These are phyloP conservation scores for Stentor coeruleus DNA, from an alignment of 73 alveolate genomes.

Conservation along the genomic window DNA sequence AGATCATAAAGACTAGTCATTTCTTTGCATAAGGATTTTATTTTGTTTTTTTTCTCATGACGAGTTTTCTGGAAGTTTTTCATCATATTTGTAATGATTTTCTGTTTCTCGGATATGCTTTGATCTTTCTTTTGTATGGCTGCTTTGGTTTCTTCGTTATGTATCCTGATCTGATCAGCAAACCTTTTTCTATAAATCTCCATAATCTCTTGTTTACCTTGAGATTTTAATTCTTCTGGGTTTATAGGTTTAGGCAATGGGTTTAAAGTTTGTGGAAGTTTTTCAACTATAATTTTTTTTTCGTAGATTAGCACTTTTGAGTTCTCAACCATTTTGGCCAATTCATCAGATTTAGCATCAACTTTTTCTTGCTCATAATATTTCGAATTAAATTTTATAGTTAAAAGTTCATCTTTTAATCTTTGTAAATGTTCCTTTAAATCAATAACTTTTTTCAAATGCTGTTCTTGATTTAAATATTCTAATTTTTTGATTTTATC, in stretches of 20 bases:
- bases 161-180: constrained; percentile 28
- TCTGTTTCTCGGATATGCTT: constrained; percentile 19
- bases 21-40: constrained; percentile 27
- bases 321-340: constrained; percentile 33
- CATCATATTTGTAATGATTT: constrained; percentile 21
- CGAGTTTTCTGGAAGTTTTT: constrained; percentile 30
- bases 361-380: constrained; percentile 23
- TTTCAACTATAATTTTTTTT: constrained; percentile 28
- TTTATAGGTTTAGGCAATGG: neutral
- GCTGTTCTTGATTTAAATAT: constrained; percentile 23
- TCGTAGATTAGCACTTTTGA: constrained; percentile 36
- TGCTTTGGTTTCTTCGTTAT: neutral
- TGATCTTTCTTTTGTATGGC: constrained; percentile 29
- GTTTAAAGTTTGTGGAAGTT: constrained; percentile 28
- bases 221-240: constrained; percentile 30
- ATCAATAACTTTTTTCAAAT: constrained; percentile 6
- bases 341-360: constrained; percentile 30
- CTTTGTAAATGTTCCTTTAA: constrained; percentile 17
- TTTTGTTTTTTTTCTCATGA: constrained; percentile 32
- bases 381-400: neutral
- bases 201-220: constrained; percentile 35
- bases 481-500: constrained; percentile 20
- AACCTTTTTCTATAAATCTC: constrained; percentile 26
- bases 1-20: constrained; percentile 12
- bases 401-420: constrained; percentile 29